Conservation (phyloP, 2,329 filamentous ascomycete species). For the Trichoderma sp. region DNA sequence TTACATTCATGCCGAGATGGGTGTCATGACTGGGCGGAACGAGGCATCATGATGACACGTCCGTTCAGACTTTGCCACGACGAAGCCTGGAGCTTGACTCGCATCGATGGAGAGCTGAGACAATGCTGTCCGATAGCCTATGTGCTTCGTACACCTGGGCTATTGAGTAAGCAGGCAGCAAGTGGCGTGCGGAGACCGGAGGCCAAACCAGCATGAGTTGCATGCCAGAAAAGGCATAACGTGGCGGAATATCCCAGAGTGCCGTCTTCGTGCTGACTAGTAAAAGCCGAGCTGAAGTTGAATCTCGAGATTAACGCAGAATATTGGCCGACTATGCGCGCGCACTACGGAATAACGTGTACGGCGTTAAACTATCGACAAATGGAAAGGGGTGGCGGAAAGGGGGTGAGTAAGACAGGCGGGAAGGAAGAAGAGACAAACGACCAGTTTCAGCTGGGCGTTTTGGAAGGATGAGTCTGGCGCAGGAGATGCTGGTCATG, state of each 20-base stretch:
- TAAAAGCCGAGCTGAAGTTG: constrained; percentile 9
- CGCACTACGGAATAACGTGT: background rate
- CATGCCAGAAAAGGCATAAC: constrained; percentile 3
- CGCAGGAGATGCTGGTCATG: constrained; percentile 12
- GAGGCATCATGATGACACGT: constrained; percentile 2
- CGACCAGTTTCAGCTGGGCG: constrained; percentile 1
- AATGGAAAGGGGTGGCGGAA: background rate
- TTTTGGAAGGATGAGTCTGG: constrained; percentile 2
- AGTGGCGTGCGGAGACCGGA: background rate
- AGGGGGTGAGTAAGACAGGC: background rate
- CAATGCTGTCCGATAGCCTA: background rate
- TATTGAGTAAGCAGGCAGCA: background rate
- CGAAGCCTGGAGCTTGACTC: constrained; percentile 1
- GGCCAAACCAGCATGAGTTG: constrained; percentile 1
- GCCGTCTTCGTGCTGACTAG: background rate
- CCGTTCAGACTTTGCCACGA: background rate
- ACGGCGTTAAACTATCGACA: background rate
- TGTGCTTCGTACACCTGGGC: background rate
- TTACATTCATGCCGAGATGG: background rate
- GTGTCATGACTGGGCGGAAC: background rate
- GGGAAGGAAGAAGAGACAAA: background rate
- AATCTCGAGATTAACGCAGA: constrained; percentile 1
- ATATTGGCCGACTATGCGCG: constrained; percentile 8
- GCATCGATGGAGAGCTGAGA: background rate
- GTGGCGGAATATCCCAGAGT: constrained; percentile 5